These are phyloP conservation scores for Pseudocercospora ulei DNA, from an alignment of 2,329 filamentous ascomycete species.

Conservation along the genomic window DNA sequence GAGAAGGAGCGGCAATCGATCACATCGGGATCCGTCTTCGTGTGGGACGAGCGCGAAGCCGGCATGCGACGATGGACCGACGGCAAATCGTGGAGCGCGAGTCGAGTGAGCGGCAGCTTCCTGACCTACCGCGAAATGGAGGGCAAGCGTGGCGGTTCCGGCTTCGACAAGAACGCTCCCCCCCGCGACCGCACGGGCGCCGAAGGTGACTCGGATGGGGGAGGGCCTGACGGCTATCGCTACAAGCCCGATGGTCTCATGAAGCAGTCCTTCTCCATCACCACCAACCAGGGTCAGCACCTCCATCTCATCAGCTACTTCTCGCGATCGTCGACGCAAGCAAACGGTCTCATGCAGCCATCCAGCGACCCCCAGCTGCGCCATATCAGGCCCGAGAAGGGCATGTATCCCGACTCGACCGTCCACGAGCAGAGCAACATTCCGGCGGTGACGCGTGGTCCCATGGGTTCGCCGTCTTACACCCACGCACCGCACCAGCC, in stretches of 20 bases:
- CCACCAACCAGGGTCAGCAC: constrained; percentile 78
- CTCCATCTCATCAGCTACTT: constrained; percentile 98
- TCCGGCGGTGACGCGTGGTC: constrained; percentile 69
- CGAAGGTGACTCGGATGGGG: constrained; percentile 71
- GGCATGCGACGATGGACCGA: constrained; percentile 98
- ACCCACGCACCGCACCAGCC: constrained; percentile 44
- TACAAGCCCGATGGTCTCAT: constrained; percentile 96
- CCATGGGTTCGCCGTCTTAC: constrained; percentile 52
- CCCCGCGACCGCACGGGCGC: constrained; percentile 67
- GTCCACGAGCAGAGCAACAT: constrained; percentile 74
- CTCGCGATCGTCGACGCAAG: constrained; percentile 64
- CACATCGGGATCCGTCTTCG: constrained; percentile 91
- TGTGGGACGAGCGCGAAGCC: constrained; percentile 98
- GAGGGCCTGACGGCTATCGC: constrained; percentile 73
- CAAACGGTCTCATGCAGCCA: constrained; percentile 67
- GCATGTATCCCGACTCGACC: constrained; percentile 94
- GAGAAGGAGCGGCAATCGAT: constrained; percentile 97
- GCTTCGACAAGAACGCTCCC: constrained; percentile 45
- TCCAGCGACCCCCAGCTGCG: constrained; percentile 69
- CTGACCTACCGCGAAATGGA: constrained; percentile 98
- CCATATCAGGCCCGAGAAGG: constrained; percentile 77
- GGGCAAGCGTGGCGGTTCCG: constrained; percentile 76
- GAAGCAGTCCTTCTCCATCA: constrained; percentile 99
- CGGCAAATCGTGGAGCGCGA: constrained; percentile 97
- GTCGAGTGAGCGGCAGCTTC: constrained; percentile 93